Base-by-base conservation (phyloP, 331 rosid genomes). In the Rosa hybrid region DNA sequence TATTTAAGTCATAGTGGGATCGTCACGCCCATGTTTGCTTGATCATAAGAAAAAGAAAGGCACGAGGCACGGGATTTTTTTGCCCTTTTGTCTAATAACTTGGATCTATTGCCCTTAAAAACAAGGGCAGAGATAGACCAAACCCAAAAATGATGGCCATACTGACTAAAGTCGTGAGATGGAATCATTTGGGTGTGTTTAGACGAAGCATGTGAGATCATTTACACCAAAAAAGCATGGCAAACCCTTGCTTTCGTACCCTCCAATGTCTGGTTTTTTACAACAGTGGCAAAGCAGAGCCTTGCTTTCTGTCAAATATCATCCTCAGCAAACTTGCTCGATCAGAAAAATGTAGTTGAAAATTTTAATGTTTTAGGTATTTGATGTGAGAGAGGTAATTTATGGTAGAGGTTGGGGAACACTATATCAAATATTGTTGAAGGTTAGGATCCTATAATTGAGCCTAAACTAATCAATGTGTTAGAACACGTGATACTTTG, bases 61-160 rank as follows among this genome's bases (percentile, higher is more conserved):
- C 78, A 54, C 25, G 64, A 50, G 48, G 77, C 17, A 12, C 71
- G 78, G 68, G 67, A 76, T 67, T 70, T 81, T 81, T 63, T 78
- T 80, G 34, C 42, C 68, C 48, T 54, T 70, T 42, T 63, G 79
- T 74, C 71, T 50, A 48, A 75, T 77, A 69, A 79, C 78, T 85
- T 77, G 80, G 81, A 79, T 75, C 21, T 81, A 71, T 78, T 83
- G 84, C 80, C 75, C 74, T 62, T 53, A n/a, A 81, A 77, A 76
- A 41, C 38, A 50, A 76, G 49, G 65, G 49, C 67, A n/a, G 82
- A 49, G 65, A 78, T 57, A 8, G 56, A 44, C 68, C 71, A 74
- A 44, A 49, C 71, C 80, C 64, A 46, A 78, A 57, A 50, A 79
- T 53, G 71, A 76, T 77, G 75, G 84, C 77, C 81, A 77, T 42